Conservation (phyloP, 192 early-diverging fungal species). For the Umbelopsis sp. region DNA sequence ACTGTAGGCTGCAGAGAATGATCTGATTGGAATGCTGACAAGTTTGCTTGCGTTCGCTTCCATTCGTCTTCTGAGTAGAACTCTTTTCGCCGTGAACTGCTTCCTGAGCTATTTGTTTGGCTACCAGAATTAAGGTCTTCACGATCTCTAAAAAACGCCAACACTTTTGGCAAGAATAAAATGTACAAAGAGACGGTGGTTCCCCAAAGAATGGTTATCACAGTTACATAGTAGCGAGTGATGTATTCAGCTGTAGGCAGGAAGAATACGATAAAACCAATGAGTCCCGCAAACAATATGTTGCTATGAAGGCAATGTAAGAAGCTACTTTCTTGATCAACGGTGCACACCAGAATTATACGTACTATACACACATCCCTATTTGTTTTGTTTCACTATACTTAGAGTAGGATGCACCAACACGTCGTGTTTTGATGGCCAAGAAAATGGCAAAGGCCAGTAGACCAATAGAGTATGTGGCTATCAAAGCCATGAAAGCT, state of each 20-base stretch:
- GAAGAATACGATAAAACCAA: slow-evolving; percentile 45
- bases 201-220: slow-evolving; percentile 45
- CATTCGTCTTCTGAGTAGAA: neutral
- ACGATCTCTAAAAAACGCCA: slow-evolving; percentile 29
- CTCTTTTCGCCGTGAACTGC: slow-evolving; percentile 7
- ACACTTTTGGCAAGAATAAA: slow-evolving; percentile 50
- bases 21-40: neutral
- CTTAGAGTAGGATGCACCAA: slow-evolving; percentile 41
- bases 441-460: slow-evolving; percentile 44
- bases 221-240: slow-evolving; percentile 43
- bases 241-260: slow-evolving; percentile 43
- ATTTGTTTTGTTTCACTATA: slow-evolving; percentile 54
- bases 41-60: neutral
- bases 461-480: slow-evolving; percentile 31
- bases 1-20: neutral
- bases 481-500: slow-evolving; percentile 22
- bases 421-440: slow-evolving; percentile 45
- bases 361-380: slow-evolving; percentile 54
- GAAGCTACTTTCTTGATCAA: neutral
- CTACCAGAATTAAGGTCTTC: neutral
- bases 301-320: slow-evolving; percentile 31
- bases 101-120: neutral
- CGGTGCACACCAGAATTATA: neutral
- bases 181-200: slow-evolving; percentile 49
- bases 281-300: slow-evolving; percentile 45